A percentile compares a stretch with the other conserved stretches of the same genome.
Evolutionary conservation across 169 alveolate genomes (phyloP).

Genomic region (Eimeria sp.): DNA sequence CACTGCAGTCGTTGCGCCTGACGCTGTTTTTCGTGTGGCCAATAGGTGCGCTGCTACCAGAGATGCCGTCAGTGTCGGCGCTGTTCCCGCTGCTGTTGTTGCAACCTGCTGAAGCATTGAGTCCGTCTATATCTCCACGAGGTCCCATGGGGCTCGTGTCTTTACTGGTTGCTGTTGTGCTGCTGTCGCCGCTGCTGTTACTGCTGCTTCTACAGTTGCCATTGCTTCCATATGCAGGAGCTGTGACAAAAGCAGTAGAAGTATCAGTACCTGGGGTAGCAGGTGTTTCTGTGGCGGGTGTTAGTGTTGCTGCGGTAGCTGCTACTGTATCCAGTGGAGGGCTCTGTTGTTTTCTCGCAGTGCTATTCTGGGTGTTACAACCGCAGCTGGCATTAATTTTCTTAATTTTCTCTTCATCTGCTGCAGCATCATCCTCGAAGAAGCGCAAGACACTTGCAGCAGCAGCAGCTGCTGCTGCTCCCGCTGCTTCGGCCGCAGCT

Average conservation of each 20-base stretch:
- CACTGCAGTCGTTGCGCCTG: conserved; percentile 10
- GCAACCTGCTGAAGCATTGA: neutral
- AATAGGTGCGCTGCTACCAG: neutral
- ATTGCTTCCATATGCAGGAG: neutral
- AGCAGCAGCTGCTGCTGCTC: conserved; percentile 63
- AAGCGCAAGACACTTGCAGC: conserved; percentile 71
- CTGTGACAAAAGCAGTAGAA: neutral
- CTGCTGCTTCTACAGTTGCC: neutral
- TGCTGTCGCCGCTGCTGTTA: conserved; percentile 50
- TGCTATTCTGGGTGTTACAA: neutral
- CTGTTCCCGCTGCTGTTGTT: conserved; percentile 9
- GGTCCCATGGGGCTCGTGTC: conserved; percentile 66
- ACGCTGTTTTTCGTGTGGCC: neutral
- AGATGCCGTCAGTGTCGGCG: neutral
- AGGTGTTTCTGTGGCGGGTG: neutral
- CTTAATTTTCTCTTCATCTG: neutral
- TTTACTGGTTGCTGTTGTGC: conserved; percentile 68
- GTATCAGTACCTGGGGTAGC: neutral
- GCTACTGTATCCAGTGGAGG: neutral
- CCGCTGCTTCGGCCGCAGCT: conserved; percentile 54
- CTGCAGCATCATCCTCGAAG: conserved; percentile 30
- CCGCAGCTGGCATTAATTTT: conserved; percentile 8
- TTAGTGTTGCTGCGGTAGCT: conserved; percentile 16
- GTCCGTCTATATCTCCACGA: neutral
- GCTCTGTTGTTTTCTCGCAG: neutral